These are phyloP conservation scores for Malus sylvestris DNA, from an alignment of 306 rosid species.

Conservation along the genomic window DNA sequence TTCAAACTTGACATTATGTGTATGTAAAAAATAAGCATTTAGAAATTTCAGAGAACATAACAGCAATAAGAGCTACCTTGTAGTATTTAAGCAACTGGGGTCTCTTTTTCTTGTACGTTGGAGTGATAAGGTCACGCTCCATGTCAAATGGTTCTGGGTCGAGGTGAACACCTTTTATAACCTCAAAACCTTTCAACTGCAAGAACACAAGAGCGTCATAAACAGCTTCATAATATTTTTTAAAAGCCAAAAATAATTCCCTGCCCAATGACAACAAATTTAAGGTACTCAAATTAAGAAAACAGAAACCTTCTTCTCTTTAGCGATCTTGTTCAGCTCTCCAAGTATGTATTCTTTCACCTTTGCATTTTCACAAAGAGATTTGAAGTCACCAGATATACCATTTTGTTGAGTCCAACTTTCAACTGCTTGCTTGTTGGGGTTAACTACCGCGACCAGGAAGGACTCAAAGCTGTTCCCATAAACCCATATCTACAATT, in stretches of 20 bases:
- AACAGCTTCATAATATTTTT: slow-evolving; percentile 9
- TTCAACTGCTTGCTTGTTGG: slow-evolving; percentile 56
- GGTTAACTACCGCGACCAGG: slow-evolving; percentile 82
- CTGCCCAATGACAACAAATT: background rate
- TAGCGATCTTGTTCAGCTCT: slow-evolving; percentile 61
- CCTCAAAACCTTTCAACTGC: slow-evolving; percentile 94
- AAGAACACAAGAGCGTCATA: slow-evolving; percentile 13
- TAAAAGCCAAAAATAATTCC: background rate
- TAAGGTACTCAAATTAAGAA: background rate
- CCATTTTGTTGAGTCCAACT: slow-evolving; percentile 77
- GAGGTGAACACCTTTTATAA: slow-evolving; percentile 66
- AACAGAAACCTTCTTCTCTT: slow-evolving; percentile 72
- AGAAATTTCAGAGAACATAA: background rate
- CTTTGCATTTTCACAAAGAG: slow-evolving; percentile 60
- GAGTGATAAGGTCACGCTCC: slow-evolving; percentile 90
- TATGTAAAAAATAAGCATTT: background rate
- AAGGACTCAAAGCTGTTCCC: slow-evolving; percentile 94
- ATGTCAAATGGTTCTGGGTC: slow-evolving; percentile 88
- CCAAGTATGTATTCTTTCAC: slow-evolving; percentile 59
- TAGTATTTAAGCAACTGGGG: slow-evolving; percentile 84
- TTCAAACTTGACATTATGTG: background rate
- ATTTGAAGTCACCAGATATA: slow-evolving; percentile 52
- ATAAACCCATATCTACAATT: slow-evolving; percentile 80
- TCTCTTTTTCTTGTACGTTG: slow-evolving; percentile 91
- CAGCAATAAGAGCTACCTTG: slow-evolving; percentile 42